Evolutionary conservation across 331 rosid genomes (phyloP).

Genomic region (Spiraea crenata): DNA sequence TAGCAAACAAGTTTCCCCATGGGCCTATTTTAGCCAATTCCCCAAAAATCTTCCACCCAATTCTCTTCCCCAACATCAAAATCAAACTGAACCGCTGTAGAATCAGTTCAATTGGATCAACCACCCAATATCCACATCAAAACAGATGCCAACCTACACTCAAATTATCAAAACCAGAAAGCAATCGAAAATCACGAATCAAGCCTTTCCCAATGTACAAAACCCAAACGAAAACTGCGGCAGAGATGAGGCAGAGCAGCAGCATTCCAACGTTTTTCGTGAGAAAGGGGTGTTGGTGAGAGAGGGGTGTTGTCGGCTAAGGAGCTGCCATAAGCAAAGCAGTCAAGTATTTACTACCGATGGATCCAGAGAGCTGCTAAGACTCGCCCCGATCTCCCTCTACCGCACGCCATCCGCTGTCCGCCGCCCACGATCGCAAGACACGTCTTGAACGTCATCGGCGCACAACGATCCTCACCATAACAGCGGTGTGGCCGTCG

Average conservation of each 20-base stretch:
- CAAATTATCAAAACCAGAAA: constrained; percentile 4
- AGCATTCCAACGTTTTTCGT: constrained; percentile 89
- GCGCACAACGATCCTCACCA: no score
- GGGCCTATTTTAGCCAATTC: no score
- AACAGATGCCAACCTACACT: neutral
- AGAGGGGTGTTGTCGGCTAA: no score
- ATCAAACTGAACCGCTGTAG: neutral
- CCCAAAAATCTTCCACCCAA: neutral
- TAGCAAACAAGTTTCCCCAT: no score
- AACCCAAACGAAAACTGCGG: constrained; percentile 80
- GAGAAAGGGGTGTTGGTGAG: no score
- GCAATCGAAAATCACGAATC: neutral
- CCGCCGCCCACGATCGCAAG: no score
- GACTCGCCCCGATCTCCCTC: no score
- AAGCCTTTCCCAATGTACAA: constrained; percentile 82
- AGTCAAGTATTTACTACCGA: no score
- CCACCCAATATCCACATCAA: constrained; percentile 6
- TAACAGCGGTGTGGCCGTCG: neutral
- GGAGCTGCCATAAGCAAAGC: no score
- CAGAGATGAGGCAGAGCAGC: constrained; percentile 75
- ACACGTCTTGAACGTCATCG: no score
- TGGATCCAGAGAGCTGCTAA: no score
- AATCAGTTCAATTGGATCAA: neutral
- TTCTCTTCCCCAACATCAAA: constrained; percentile 10
- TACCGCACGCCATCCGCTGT: no score